Base-by-base conservation (phyloP, 2,329 filamentous ascomycete genomes). In the Magnaporthiopsis poae region DNA sequence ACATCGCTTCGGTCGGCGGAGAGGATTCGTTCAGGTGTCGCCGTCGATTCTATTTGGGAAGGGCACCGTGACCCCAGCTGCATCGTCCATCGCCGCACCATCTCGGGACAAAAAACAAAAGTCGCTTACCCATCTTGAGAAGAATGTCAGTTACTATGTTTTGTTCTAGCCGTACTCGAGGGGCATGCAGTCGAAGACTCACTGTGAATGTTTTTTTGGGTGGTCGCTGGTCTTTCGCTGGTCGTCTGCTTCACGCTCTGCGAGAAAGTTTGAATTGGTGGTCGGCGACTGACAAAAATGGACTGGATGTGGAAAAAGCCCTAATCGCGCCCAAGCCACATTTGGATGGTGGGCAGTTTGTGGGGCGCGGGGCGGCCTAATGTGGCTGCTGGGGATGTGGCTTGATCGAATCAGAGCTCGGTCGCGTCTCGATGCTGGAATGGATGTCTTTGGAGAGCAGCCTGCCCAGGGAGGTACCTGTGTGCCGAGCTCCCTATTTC, bases 81-180 rank as follows among this genome's bases (percentile, higher is more conserved):
- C 63, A 25, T 33, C 63, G 59, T 31, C 39, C 52, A 31, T 11
- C 46, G 13, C n/a, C 25, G 63, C 36, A 35, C 31, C 39, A 56
- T 21, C 18, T 56, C 39, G 5, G 60, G 65, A 69, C 67, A 68
- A 69, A 67, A 71, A 68, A 68, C 67, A 68, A 68, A 75, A 69
- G 68, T 46, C 72, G 76, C 84, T 86, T 86, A 87, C 85, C 84
- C 85, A 87, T 87, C 84, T 87, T 76, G 70, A 65, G 39, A 70
- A 69, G 67, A 60, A 69, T 71, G 76, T 83, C 75, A 83, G 80
- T 74, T 71, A 66, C 68, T 67, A 27, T 27, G 66, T 39, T 56
- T 21, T 56, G 7, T 56, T 56, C 1, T 25, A 5, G 21, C n/a
- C n/a, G 46, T n/a, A 8, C n/a, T 56, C 21, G 25, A 56, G 3